Evolutionary conservation across 2,329 filamentous ascomycete species (phyloP).

Genomic region (Colletotrichum siamense): DNA sequence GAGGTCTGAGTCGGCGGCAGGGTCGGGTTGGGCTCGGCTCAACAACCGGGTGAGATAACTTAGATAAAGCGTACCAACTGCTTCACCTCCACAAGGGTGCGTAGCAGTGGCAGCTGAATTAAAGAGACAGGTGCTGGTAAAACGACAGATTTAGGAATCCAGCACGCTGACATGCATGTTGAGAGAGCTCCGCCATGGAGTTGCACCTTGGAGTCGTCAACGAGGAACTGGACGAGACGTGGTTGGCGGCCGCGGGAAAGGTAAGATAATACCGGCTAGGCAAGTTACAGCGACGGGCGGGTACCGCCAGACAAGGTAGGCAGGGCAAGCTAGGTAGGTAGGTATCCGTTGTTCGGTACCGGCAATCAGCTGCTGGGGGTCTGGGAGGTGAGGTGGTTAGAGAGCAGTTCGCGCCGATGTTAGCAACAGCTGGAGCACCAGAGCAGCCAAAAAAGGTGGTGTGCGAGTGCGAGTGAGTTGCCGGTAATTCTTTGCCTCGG

Average conservation of each 20-base stretch:
- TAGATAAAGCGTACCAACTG: background rate
- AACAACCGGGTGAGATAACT: slow-evolving; percentile 7
- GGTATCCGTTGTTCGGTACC: background rate
- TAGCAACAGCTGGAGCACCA: background rate
- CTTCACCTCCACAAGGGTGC: slow-evolving; percentile 4
- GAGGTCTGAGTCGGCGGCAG: slow-evolving; percentile 13
- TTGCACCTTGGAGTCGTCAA: background rate
- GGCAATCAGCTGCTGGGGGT: slow-evolving; percentile 10
- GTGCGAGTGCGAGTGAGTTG: slow-evolving; percentile 8
- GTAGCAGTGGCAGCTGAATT: slow-evolving; percentile 1
- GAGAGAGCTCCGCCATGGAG: slow-evolving; percentile 18
- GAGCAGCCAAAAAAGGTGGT: background rate
- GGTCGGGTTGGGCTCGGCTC: slow-evolving; percentile 9
- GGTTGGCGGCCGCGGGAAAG: background rate
- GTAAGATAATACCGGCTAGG: background rate
- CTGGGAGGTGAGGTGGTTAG: background rate
- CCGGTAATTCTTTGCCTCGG: slow-evolving; percentile 20
- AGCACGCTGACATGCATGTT: slow-evolving; percentile 19
- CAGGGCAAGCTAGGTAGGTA: background rate
- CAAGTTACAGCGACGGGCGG: background rate
- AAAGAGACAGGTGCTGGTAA: slow-evolving; percentile 2
- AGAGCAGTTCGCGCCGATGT: slow-evolving; percentile 5
- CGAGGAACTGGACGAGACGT: background rate
- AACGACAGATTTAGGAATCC: background rate
- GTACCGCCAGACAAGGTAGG: background rate